A percentile compares a stretch with the other conserved stretches of the same genome.
Evolutionary conservation across 805 yeast species (phyloP).

Genomic region (Allodekkera sacchari): DNA sequence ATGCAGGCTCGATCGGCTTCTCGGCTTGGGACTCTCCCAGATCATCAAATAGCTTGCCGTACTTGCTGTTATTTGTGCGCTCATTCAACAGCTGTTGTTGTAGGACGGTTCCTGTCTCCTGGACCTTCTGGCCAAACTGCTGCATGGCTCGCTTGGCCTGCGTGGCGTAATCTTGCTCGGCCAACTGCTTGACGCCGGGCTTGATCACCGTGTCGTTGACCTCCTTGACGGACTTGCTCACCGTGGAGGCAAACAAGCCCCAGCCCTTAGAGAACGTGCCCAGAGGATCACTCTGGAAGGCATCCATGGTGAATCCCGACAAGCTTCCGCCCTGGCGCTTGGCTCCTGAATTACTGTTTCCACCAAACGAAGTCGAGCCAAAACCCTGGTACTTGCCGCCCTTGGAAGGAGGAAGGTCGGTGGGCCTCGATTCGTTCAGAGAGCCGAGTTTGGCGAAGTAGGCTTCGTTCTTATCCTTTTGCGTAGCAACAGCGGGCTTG

Average conservation of each 20-base stretch:
- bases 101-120: conserved; percentile 75
- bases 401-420: conserved; percentile 78
- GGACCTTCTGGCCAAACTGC: conserved; percentile 92
- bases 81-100: conserved; percentile 42
- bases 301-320: conserved; percentile 54
- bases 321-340: conserved; percentile 30
- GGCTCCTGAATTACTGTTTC: conserved; percentile 10
- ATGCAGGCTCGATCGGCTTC: conserved; percentile 48
- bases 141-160: conserved; percentile 92
- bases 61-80: conserved; percentile 35
- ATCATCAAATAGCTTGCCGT: conserved; percentile 50
- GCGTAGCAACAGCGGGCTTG: conserved; percentile 1
- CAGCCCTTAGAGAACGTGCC: conserved; percentile 92
- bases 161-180: conserved; percentile 66
- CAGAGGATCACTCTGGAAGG: conserved; percentile 73
- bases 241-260: conserved; percentile 85
- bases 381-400: conserved; percentile 93
- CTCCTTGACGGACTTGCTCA: conserved; percentile 73
- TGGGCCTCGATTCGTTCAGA: conserved; percentile 65
- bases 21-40: conserved; percentile 31
- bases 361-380: conserved; percentile 65
- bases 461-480: conserved; percentile 60
- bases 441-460: conserved; percentile 78
- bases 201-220: conserved; percentile 84
- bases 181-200: conserved; percentile 79